Base-by-base conservation (phyloP, 140 eudicot genomes). In the Senecio squalidus region DNA sequence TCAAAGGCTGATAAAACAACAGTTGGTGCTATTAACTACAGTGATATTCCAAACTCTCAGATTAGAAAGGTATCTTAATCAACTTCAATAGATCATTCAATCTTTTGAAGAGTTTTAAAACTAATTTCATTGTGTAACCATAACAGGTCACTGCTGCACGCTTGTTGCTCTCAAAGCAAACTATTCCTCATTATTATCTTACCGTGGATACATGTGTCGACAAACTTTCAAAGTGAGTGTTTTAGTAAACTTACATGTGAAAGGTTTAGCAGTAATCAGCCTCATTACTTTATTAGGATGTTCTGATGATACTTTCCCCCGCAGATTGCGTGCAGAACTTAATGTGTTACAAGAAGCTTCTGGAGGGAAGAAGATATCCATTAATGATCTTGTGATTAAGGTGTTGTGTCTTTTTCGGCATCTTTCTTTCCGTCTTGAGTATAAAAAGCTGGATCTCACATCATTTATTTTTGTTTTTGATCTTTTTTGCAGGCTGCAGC, bases 121-220 rank as follows among this genome's bases (percentile, higher is more conserved):
- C 58, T 60, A 66, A 67, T 51, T 8, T n/a, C 11, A 14, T 66
- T 30, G 21, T 63, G 16, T 53, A 58, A 58, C n/a, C 23, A 31
- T 73, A 64, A 62, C 89, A 92, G 98, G 83, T 92, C 73, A 92
- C 98, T 8, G 98, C 98, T 46, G 64, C 95, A 38, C 84, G 96
- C 53, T 82, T 92, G 68, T 63, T 92, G 78, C 74, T 75, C 45
- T 88, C 98, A 50, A 92, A 92, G 71, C 98, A 92, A 74, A 92
- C 98, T n/a, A 92, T 92, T 69, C 98, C 98, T 0, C 98, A 92
- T 68, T 92, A 92, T 53, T 92, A 92, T 79, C 76, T 92, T 47
- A 87, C 93, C 13, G 95, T 92, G 38, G 98, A 92, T 87, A 77
- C 98, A 73, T 84, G 98, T 72, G 96, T 87, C 9, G 98, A 92